phyloP scores from a whole-genome alignment of 345 rosid species.

The Brassica juncea region DNA sequence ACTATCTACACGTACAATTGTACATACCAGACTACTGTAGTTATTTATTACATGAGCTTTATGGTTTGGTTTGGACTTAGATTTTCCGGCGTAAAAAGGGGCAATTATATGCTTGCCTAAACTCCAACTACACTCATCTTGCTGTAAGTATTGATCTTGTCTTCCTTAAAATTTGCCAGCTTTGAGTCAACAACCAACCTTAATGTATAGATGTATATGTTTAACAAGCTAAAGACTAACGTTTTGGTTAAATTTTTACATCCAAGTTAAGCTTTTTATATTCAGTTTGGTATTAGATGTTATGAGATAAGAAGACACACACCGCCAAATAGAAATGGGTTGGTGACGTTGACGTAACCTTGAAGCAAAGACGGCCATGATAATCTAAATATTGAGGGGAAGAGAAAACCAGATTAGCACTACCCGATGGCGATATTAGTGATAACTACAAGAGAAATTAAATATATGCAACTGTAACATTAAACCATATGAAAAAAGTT shows the following conservation, averaged over 20 bases:
- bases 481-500: neutral
- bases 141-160: neutral
- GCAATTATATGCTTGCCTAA: slow-evolving; percentile 21
- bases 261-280: slow-evolving; percentile 19
- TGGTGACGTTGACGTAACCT: slow-evolving; percentile 14
- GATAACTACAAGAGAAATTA: neutral
- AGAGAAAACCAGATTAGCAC: neutral
- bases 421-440: neutral
- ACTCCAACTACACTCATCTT: neutral
- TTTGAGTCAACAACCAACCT: neutral
- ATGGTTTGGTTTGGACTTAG: slow-evolving; percentile 2
- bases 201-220: neutral
- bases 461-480: neutral
- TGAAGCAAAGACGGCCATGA: slow-evolving; percentile 22
- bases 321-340: slow-evolving; percentile 24
- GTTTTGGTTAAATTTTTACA: slow-evolving; percentile 4
- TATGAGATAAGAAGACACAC: slow-evolving; percentile 15
- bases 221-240: neutral
- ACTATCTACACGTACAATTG: neutral
- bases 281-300: slow-evolving; percentile 4
- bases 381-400: neutral
- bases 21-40: neutral
- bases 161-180: neutral
- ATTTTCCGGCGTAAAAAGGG: neutral
- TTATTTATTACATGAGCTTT: neutral